A percentile compares a stretch with the other conserved stretches of the same genome.
phyloP scores from a whole-genome alignment of 768 basidiomycete genomes.

The Leccinum rimulosum region DNA sequence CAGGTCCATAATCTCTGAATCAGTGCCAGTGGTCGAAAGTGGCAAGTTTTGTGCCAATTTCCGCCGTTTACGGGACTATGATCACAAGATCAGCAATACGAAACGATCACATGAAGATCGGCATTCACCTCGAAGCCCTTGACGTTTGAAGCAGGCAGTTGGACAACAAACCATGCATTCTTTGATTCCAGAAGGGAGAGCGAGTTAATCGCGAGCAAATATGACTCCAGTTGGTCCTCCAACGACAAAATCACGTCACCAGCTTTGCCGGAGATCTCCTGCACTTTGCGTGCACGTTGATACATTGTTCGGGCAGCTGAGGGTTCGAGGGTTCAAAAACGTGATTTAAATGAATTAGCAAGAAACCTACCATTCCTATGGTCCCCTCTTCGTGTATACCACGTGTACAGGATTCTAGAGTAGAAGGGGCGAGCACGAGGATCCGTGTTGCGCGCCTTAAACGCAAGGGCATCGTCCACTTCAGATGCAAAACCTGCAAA shows the following conservation, averaged over 20 bases:
- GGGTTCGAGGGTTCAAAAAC: slow-evolving; percentile 26
- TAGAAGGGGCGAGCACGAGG: slow-evolving; percentile 83
- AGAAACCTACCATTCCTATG: slow-evolving; percentile 79
- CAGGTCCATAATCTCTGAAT: slow-evolving; percentile 76
- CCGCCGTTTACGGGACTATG: slow-evolving; percentile 66
- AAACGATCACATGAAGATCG: slow-evolving; percentile 17
- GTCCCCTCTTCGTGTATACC: slow-evolving; percentile 85
- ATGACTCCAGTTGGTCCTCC: slow-evolving; percentile 75
- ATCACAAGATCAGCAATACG: slow-evolving; percentile 17
- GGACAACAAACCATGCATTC: slow-evolving; percentile 81
- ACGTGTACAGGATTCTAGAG: slow-evolving; percentile 90
- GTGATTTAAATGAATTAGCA: slow-evolving; percentile 7
- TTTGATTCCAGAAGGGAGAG: slow-evolving; percentile 77
- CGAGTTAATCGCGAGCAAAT: slow-evolving; percentile 85
- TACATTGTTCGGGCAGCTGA: slow-evolving; percentile 92
- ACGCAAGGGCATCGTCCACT: slow-evolving; percentile 83
- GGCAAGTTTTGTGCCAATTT: slow-evolving; percentile 76
- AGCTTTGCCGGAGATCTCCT: slow-evolving; percentile 37
- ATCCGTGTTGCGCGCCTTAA: slow-evolving; percentile 93
- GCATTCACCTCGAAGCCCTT: slow-evolving; percentile 44
- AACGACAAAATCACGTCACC: slow-evolving; percentile 43
- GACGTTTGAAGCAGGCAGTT: slow-evolving; percentile 45
- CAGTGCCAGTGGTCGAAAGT: slow-evolving; percentile 61
- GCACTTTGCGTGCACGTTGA: slow-evolving; percentile 80
- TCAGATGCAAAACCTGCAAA: slow-evolving; percentile 84